Base-by-base conservation (phyloP, 2,329 filamentous ascomycete genomes). In the Epichloe gansuensis region DNA sequence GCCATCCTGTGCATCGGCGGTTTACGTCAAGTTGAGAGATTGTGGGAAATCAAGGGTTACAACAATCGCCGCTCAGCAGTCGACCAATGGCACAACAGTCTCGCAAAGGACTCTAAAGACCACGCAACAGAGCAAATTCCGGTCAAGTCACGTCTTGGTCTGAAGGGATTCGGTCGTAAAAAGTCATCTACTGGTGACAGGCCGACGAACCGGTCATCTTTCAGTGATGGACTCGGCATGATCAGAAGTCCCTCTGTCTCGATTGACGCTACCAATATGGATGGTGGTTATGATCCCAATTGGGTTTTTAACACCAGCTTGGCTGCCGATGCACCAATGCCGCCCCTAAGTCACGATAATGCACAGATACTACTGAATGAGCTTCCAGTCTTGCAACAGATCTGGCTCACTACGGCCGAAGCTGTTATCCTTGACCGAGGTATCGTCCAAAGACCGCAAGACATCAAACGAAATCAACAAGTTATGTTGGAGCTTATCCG, bases 31-130 rank as follows among this genome's bases (percentile, higher is more conserved):
- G 80, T 83, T 1, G 78, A 83, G 58, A 72, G 75, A 45, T 73
- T 85, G 38, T 85, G 81, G 81, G 80, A 83, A 60, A 80, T 81
- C 41, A 82, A 82, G 60, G 80, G 81, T 2, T 85, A 85, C 64
- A 84, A 82, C 60, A 71, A 70, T 50, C 72, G 81, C 35, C 73
- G 80, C 53, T 71, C 72, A 21, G 75, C 77, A 2, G 81, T 85
- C 15, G 81, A 85, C 59, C 67, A 61, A 5, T 85, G 80, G 80
- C 82, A 77, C 61, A 72, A 72, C 42, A 71, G 69, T 17, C 64
- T 84, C 8, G 70, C 72, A 1, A 75, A 70, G 54, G 75, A 75
- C 9, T 69, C 71, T 2, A 75, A 70, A 54, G 75, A 75, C 8
- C 54, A 59, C 13, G 52, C 54, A 50, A 64, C 55, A 5, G 75